Base-by-base conservation (phyloP, 345 rosid genomes). In the Geranium brycei region DNA sequence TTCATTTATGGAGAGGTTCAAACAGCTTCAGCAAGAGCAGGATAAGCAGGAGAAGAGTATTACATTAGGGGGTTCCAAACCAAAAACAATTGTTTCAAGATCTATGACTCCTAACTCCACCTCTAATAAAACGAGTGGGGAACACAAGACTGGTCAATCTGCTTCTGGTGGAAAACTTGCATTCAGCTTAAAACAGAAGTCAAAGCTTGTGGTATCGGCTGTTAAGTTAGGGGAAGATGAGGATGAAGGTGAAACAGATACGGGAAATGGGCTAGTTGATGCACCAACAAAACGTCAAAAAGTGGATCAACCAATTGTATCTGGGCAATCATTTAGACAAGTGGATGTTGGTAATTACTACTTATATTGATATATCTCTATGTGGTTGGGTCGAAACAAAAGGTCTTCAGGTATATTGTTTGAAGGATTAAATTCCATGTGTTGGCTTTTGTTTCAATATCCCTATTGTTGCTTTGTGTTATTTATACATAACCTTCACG, bases 1-100 rank as follows among this genome's bases (percentile, higher is more conserved):
- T 30, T 93, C 99, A 1, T 93, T 93, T 82, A 86, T 93, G 99
- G 99, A 93, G 87, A 88, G 87, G 84, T 93, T 93, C 81, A 90
- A 81, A 73, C 96, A 85, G 69, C 92, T 90, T 79, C 97, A 90
- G 72, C 86, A 86, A 75, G 92, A 78, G 69, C 86, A 85, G 63
- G 86, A 65, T 63, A 73, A 78, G 77, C 72, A 78, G 77, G 80
- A 78, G 19, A 65, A 59, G 10, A 61, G 53, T 61, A 67, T 66
- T 64, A 18, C 66, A 15, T 64, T 55, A 3, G 84, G 81, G 77
- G 90, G 79, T 35, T 82, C 91, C 73, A 91, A 78, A 70, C 97
- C 91, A 11, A 76, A 77, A 73, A 68, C 77, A 73, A 76, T 86
- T 31, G 64, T 80, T 31, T 73, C 80, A 17, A 87, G 89, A 68